Evolutionary conservation across 2,329 filamentous ascomycete species (phyloP).

Genomic region (Periconia digitata): DNA sequence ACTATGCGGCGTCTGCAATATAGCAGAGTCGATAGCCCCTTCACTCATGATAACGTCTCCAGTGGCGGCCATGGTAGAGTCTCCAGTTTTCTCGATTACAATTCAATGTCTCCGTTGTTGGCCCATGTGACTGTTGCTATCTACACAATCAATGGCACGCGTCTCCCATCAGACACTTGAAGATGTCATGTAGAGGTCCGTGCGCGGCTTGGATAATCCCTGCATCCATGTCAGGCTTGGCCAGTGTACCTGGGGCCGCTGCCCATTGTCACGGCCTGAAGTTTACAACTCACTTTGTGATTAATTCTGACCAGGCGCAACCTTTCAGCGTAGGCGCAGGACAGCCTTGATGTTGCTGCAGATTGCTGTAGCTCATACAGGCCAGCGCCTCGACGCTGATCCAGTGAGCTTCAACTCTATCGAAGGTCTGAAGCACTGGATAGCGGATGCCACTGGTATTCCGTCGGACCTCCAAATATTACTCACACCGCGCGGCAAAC

Average conservation of each 20-base stretch:
- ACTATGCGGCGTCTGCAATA: conserved; percentile 47
- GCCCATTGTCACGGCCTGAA: conserved; percentile 12
- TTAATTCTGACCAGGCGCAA: conserved; percentile 19
- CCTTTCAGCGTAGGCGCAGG: conserved; percentile 22
- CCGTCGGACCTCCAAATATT: conserved; percentile 78
- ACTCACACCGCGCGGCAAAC: conserved; percentile 81
- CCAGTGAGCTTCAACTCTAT: conserved; percentile 73
- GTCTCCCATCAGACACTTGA: conserved; percentile 1
- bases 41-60: conserved; percentile 27
- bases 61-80: conserved; percentile 21
- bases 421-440: conserved; percentile 82
- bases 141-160: no score
- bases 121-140: conserved; percentile 8
- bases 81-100: conserved; percentile 1
- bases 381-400: conserved; percentile 80
- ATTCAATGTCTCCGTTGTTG: neutral
- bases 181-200: conserved; percentile 17
- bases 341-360: conserved; percentile 74
- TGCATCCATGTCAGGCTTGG: conserved; percentile 27
- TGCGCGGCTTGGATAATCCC: conserved; percentile 28
- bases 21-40: conserved; percentile 23
- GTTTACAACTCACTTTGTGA: conserved; percentile 7
- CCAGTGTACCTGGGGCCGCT: conserved; percentile 21
- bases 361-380: conserved; percentile 90
- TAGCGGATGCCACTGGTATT: conserved; percentile 73